Conservation (phyloP, 306 rosid species). For the Hippophae gyantsensis region DNA sequence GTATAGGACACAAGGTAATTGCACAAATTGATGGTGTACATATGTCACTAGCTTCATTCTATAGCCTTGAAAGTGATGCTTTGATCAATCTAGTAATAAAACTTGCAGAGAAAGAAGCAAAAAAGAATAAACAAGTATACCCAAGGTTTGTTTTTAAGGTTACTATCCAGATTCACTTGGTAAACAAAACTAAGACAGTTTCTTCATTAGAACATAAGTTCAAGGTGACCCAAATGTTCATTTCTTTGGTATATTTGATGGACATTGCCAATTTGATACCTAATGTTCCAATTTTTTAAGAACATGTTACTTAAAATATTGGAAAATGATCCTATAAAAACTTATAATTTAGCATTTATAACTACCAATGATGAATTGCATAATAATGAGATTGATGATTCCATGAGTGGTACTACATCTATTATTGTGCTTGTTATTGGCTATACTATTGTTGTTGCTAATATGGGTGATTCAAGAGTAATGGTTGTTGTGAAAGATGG, state of each 20-base stretch:
- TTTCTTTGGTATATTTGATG: constrained; percentile 93
- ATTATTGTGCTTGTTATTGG: constrained; percentile 79
- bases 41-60: constrained; percentile 90
- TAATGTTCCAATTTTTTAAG: constrained; percentile 67
- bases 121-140: constrained; percentile 46
- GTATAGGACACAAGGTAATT: constrained; percentile 77
- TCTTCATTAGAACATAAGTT: constrained; percentile 55
- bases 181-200: constrained; percentile 78
- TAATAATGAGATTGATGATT: constrained; percentile 63
- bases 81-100: constrained; percentile 67
- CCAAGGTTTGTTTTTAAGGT: constrained; percentile 80
- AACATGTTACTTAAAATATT: constrained; percentile 55
- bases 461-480: constrained; percentile 93
- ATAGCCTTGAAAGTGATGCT: constrained; percentile 82
- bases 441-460: constrained; percentile 62
- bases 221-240: constrained; percentile 69
- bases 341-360: constrained; percentile 57
- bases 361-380: constrained; percentile 54
- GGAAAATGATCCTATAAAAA: constrained; percentile 54
- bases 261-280: constrained; percentile 74
- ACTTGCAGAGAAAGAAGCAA: constrained; percentile 54
- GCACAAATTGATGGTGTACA: constrained; percentile 65
- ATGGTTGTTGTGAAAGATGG: constrained; percentile 80
- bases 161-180: constrained; percentile 78
- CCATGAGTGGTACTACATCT: constrained; percentile 93